A percentile compares a stretch with the other conserved stretches of the same genome.
phyloP scores from a whole-genome alignment of 2,329 filamentous ascomycete genomes.

The Cyclaneusma minus region DNA sequence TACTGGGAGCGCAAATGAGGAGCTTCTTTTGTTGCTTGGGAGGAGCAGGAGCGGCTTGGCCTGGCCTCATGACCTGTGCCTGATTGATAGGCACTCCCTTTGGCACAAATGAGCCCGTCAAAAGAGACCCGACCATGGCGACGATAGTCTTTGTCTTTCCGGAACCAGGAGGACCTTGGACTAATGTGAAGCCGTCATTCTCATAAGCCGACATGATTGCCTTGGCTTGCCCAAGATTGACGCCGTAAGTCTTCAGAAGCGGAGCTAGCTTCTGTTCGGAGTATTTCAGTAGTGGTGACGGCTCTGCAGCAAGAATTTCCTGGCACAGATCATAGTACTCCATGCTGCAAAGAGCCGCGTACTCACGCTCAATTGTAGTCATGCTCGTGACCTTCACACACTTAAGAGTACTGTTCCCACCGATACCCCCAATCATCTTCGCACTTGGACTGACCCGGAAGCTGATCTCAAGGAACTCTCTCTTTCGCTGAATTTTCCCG shows the following conservation, averaged over 20 bases:
- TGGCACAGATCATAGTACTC: slow-evolving; percentile 94
- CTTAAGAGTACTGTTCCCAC: too few species aligned
- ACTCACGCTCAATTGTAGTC: slow-evolving; percentile 89
- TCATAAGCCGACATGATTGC: slow-evolving; percentile 84
- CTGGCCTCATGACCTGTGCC: slow-evolving; percentile 19
- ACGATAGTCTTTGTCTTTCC: slow-evolving; percentile 98
- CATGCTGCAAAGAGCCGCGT: slow-evolving; percentile 75
- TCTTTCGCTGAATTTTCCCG: slow-evolving; percentile 66
- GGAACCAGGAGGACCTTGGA: slow-evolving; percentile 90
- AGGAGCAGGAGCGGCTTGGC: slow-evolving; percentile 19
- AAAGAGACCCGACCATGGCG: slow-evolving; percentile 80
- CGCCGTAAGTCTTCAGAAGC: slow-evolving; percentile 60
- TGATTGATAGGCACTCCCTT: slow-evolving; percentile 30
- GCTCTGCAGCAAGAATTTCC: slow-evolving; percentile 77
- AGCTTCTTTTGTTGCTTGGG: slow-evolving; percentile 56
- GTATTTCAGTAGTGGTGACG: slow-evolving; percentile 76
- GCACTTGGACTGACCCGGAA: slow-evolving; percentile 68
- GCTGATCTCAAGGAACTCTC: slow-evolving; percentile 66
- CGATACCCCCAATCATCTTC: slow-evolving; percentile 54
- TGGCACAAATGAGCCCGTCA: slow-evolving; percentile 40
- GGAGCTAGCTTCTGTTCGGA: slow-evolving; percentile 54
- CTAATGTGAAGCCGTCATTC: slow-evolving; percentile 92
- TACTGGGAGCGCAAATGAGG: slow-evolving; percentile 93
- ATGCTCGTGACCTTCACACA: slow-evolving; percentile 85
- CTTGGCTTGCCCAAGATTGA: slow-evolving; percentile 81